Percentiles rank a stretch among this genome's conserved stretches.
These are phyloP conservation scores for Lepidium didymum DNA, from an alignment of 345 rosid genomes.

Conservation along the genomic window DNA sequence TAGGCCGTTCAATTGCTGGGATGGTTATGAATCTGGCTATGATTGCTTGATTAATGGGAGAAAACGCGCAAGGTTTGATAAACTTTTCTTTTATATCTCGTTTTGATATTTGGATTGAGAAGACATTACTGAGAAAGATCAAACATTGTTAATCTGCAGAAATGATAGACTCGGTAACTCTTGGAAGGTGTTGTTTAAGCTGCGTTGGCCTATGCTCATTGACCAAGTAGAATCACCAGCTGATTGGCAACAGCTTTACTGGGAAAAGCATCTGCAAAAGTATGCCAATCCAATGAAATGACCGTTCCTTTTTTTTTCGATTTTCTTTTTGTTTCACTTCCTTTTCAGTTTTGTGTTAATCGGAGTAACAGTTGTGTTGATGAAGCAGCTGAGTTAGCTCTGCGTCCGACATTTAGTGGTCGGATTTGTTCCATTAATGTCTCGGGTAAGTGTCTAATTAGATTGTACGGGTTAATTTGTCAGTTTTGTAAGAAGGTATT, in stretches of 20 bases:
- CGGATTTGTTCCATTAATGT: constrained; percentile 43
- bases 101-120: background rate
- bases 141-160: constrained; percentile 23
- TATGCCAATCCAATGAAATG: constrained; percentile 22
- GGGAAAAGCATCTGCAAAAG: constrained; percentile 85
- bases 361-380: constrained; percentile 70
- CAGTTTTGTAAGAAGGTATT: background rate
- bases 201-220: constrained; percentile 54
- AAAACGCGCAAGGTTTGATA: constrained; percentile 58
- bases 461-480: background rate
- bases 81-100: background rate
- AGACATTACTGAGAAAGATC: background rate
- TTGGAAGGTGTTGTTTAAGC: constrained; percentile 59
- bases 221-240: constrained; percentile 20
- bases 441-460: constrained; percentile 42
- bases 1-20: constrained; percentile 53
- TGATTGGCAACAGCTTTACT: constrained; percentile 71
- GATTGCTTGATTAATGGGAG: constrained; percentile 36
- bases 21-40: constrained; percentile 34
- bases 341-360: constrained; percentile 11
- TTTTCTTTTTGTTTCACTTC: background rate
- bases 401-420: constrained; percentile 59
- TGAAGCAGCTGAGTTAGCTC: constrained; percentile 68
- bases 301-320: background rate
- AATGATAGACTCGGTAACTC: constrained; percentile 36